These are phyloP conservation scores for Cornus kousa DNA, from an alignment of 148 eudicot genomes.

Conservation along the genomic window DNA sequence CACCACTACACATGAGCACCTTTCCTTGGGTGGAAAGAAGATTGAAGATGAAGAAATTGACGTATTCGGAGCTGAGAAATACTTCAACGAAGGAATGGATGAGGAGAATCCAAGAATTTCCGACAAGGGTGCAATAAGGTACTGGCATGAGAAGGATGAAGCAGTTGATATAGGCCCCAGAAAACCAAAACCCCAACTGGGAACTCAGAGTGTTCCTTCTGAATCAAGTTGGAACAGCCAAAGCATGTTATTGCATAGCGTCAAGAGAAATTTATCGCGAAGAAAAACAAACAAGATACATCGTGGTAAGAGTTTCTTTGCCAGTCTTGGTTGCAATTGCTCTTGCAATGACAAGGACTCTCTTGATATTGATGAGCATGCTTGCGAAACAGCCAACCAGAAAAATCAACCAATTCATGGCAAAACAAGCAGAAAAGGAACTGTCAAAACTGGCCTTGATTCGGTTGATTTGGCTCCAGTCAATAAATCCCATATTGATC, in stretches of 20 bases:
- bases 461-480: background rate
- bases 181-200: slow-evolving; percentile 20
- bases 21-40: slow-evolving; percentile 20
- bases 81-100: slow-evolving; percentile 44
- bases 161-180: slow-evolving; percentile 5
- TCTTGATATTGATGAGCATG: slow-evolving; percentile 27
- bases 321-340: slow-evolving; percentile 45
- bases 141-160: slow-evolving; percentile 14
- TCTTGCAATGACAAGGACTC: slow-evolving; percentile 55
- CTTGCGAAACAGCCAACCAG: too few species aligned
- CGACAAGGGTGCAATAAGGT: slow-evolving; percentile 9
- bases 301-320: slow-evolving; percentile 37
- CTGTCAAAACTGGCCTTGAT: slow-evolving; percentile 9
- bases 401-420: too few species aligned
- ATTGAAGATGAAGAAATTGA: slow-evolving; percentile 54
- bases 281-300: slow-evolving; percentile 24
- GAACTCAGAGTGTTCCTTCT: slow-evolving; percentile 55
- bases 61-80: slow-evolving; percentile 68
- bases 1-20: slow-evolving; percentile 8
- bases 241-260: slow-evolving; percentile 35
- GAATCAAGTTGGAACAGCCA: slow-evolving; percentile 72
- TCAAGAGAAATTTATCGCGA: slow-evolving; percentile 22
- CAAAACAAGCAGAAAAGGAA: slow-evolving; percentile 10
- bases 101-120: slow-evolving; percentile 21
- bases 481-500: background rate